Percentiles rank a stretch among this genome's conserved stretches.
These are phyloP conservation scores for Monilinia laxa DNA, from an alignment of 2,329 filamentous ascomycete species.

Conservation along the genomic window DNA sequence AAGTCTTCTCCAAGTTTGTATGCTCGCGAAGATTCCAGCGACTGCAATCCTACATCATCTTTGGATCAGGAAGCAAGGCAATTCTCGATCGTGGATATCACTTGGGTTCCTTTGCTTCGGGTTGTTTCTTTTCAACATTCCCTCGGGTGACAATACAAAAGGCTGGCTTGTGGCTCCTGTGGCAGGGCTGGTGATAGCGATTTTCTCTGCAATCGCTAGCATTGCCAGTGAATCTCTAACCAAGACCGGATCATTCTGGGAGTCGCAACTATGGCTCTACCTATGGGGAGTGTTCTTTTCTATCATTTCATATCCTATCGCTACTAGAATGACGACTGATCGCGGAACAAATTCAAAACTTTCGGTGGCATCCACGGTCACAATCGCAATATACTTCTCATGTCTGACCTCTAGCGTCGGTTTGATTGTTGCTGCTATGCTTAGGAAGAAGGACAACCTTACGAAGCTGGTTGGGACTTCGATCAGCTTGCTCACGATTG, in stretches of 20 bases:
- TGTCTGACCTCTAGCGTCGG: slow-evolving; percentile 22
- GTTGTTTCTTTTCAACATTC: slow-evolving; percentile 30
- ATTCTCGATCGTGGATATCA: slow-evolving; percentile 29
- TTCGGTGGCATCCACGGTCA: slow-evolving; percentile 5
- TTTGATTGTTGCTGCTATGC: slow-evolving; percentile 29
- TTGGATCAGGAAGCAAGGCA: slow-evolving; percentile 30
- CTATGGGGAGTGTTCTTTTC: slow-evolving; percentile 30
- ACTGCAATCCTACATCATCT: slow-evolving; percentile 33
- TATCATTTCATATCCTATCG: slow-evolving; percentile 18
- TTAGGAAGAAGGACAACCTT: slow-evolving; percentile 31
- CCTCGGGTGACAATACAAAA: slow-evolving; percentile 14
- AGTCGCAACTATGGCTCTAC: slow-evolving; percentile 30
- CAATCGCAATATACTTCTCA: slow-evolving; percentile 18
- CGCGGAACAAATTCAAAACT: not conserved
- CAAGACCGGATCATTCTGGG: slow-evolving; percentile 33
- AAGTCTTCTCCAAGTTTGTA: slow-evolving; percentile 32
- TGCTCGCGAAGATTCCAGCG: slow-evolving; percentile 31
- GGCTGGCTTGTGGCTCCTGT: slow-evolving; percentile 30
- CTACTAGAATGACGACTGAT: slow-evolving; percentile 4
- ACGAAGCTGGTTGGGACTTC: slow-evolving; percentile 32
- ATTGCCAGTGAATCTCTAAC: slow-evolving; percentile 32
- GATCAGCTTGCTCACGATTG: slow-evolving; percentile 28
- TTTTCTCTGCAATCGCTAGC: slow-evolving; percentile 30
- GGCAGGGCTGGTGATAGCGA: slow-evolving; percentile 30
- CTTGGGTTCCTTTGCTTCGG: slow-evolving; percentile 30